These are phyloP conservation scores for Hordeum vulgare DNA, from an alignment of 176 grass and related monocot genomes.

Conservation along the genomic window MorexV3_pseudomolecules_assembly NC_058524.1:200310844-200311343, in stretches of 20 bases:
- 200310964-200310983: conserved; percentile 96
- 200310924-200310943: neutral
- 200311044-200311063: neutral
- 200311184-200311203: neutral
- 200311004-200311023: conserved; percentile 46
- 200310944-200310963: conserved; percentile 96
- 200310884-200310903: neutral
- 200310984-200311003: conserved; percentile 97
- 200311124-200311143: neutral
- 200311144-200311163: neutral
- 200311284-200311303: conserved; percentile 83
- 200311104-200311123: neutral
- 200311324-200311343: conserved; percentile 83
- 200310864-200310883: neutral
- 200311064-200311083: neutral
- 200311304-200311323: conserved; percentile 81
- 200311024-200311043: neutral
- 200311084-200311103: neutral
- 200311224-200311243: neutral
- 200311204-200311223: neutral
- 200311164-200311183: neutral
- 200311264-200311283: conserved; percentile 96
- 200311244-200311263: conserved; percentile 3
- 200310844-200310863: conserved; percentile 84
- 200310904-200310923: neutral